Base-by-base conservation (phyloP, 2,329 filamentous ascomycete genomes). In the Camptophora hylomeconis region DNA sequence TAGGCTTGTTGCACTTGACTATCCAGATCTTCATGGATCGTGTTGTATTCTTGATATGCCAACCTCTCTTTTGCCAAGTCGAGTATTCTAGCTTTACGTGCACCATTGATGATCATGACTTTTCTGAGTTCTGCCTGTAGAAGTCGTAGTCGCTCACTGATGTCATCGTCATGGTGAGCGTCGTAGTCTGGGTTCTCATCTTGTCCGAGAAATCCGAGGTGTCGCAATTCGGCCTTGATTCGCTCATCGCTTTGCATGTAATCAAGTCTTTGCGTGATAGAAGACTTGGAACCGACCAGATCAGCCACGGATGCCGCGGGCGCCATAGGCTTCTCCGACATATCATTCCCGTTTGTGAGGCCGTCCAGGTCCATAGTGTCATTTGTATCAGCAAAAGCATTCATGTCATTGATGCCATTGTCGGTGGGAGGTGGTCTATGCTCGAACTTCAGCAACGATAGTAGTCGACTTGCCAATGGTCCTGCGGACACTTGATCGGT, bases 31-130 rank as follows among this genome's bases (percentile, higher is more conserved):
- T 98, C 89, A 28, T 92, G 77, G 45, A 98, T 98, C 32, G 84
- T 94, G 52, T 78, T 80, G 61, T 93, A 98, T 52, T 98, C 89
- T 50, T 98, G 89, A 57, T 89, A 77, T 0, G 89, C 89, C 72
- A 98, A 87, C 41, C 83, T 76, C 51, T 93, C 86, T 45, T 84
- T 80, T 5, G 89, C 82, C 16, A 94, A 67, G 20, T 94, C 86
- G 1, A 82, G 74, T 7, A 98, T 65, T 2, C 86, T 73, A 5
- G 82, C 68, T 56, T 95, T 95, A 38, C 84, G 79, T 4, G 87
- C 83, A 20, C 86, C 87, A 52, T 98, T 98, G 53, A 80, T 63
- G 32, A 92, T 72, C 52, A 80, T 80, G 50, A 89, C 78, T 35
- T 84, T 75, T 41, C 82, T 79, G 2, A 98, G 68, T 28, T 82